Evolutionary conservation across 1,284 basidiomycete species (phyloP).

Genomic region (Boletellus dicymbophilus): DNA sequence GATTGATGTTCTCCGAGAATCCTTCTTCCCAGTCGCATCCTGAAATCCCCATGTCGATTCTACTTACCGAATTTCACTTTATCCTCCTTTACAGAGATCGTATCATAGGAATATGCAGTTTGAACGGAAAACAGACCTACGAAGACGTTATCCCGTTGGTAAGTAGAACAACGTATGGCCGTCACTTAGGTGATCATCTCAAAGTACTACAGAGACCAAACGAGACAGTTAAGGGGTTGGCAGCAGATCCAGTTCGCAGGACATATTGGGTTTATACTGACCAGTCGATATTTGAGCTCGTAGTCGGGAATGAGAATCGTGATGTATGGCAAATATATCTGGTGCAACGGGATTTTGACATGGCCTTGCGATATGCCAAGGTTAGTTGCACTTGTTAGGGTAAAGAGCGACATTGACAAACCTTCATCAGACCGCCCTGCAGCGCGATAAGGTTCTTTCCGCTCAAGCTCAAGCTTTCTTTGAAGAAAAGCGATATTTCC

Average conservation of each 20-base stretch:
- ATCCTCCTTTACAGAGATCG: constrained; percentile 84
- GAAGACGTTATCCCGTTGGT: constrained; percentile 86
- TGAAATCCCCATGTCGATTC: constrained; percentile 70
- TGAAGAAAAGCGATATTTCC: constrained; percentile 80
- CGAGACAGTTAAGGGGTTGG: constrained; percentile 73
- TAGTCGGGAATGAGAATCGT: constrained; percentile 86
- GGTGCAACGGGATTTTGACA: constrained; percentile 74
- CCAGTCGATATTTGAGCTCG: constrained; percentile 88
- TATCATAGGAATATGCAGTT: constrained; percentile 75
- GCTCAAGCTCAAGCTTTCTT: constrained; percentile 89
- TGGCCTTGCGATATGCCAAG: constrained; percentile 82
- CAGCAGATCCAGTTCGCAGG: constrained; percentile 81
- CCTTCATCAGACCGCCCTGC: constrained; percentile 66
- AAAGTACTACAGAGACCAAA: constrained; percentile 57
- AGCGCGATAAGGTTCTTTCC: constrained; percentile 84
- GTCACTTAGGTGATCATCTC: background rate
- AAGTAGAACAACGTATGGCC: constrained; percentile 26
- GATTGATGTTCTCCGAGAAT: constrained; percentile 32
- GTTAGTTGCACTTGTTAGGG: constrained; percentile 40
- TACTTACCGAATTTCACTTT: constrained; percentile 92
- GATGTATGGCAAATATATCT: constrained; percentile 96
- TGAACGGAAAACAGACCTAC: constrained; percentile 84
- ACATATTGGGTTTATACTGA: constrained; percentile 98
- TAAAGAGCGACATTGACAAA: background rate
- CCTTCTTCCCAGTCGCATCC: constrained; percentile 24